A percentile compares a stretch with the other conserved stretches of the same genome.
phyloP scores from a whole-genome alignment of 2,329 filamentous ascomycete genomes.

The Lecanicillium sp. region DNA sequence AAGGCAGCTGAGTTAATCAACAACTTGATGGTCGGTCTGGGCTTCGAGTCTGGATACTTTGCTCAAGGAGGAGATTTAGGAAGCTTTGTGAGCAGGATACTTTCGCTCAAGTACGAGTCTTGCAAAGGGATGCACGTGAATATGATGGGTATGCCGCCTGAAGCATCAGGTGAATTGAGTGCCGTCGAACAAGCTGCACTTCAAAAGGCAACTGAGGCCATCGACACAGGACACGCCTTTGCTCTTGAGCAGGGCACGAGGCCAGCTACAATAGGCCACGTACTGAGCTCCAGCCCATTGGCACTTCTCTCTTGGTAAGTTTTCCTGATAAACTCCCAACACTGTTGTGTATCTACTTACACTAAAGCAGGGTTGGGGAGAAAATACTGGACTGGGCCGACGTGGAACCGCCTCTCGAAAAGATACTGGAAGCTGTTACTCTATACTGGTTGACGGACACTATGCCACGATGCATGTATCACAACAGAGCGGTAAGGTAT shows the following conservation, averaged over 20 bases:
- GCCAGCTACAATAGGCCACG: constrained; percentile 47
- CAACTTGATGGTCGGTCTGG: constrained; percentile 42
- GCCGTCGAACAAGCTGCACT: constrained; percentile 14
- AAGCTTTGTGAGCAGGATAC: constrained; percentile 29
- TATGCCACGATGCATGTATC: constrained; percentile 38
- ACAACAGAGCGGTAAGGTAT: constrained; percentile 28
- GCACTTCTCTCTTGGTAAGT: constrained; percentile 44
- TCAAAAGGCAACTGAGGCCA: constrained; percentile 28
- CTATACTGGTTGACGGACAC: constrained; percentile 49
- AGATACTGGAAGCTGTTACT: constrained; percentile 39
- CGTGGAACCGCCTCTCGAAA: constrained; percentile 26
- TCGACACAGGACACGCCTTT: constrained; percentile 37
- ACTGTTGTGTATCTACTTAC: neutral
- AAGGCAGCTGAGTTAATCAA: constrained; percentile 33
- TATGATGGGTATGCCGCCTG: constrained; percentile 11
- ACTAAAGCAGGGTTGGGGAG: constrained; percentile 37
- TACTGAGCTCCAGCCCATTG: constrained; percentile 42
- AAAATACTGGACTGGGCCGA: constrained; percentile 49
- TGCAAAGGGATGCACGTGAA: constrained; percentile 35
- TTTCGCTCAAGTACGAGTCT: constrained; percentile 31
- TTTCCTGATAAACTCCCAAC: neutral
- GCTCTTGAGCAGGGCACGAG: constrained; percentile 42
- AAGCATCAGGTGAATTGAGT: neutral
- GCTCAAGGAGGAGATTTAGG: constrained; percentile 51
- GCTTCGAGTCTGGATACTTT: constrained; percentile 42